Evolutionary conservation across 441 rosid genomes (phyloP), one percentile per base, ranked within the genome.

Genomic region (Erysimum cheiri): DNA sequence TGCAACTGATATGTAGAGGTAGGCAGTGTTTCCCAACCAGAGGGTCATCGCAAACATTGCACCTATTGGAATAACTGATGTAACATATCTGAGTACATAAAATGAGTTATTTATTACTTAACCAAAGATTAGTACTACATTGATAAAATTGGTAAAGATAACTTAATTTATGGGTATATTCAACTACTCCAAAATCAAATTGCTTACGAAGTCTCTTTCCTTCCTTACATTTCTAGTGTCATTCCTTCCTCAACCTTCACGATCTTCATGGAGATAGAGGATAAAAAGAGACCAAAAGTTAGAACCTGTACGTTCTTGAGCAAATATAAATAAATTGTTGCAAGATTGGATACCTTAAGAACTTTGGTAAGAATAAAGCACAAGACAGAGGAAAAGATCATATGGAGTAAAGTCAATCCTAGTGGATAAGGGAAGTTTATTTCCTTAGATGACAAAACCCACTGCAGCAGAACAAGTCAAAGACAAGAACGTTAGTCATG

Each of bases 21-120:
- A 94, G 60, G 97, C 98, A 65, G 96, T 88, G 83, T 94, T 94
- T 72, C 97, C 97, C 43, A 94, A 84, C 98, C 98, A 94, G 62
- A 94, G 97, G 66, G 97, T 94, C 96, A 94, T 88, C 7, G 98
- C 97, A 78, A 91, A 94, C 82, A 80, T 89, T 19, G 97, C 93
- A 67, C 97, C 98, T 76, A 94, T 94, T 28, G 98, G 98, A 74
- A 91, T 52, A 72, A 94, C 97, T 52, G 98, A 94, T 44, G 90
- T 83, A 58, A 80, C 54, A 71, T 91, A 94, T 86, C 98, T 94
- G 88, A 64, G 71, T 46, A 71, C 66, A 76, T 49, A 52, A 77
- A 70, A 62, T 58, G 55, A 70, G 54, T 71, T 62, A 74, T 73
- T 78, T 28, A 62, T 65, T 52, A 22, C 24, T 22, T 22, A 22